These are phyloP conservation scores for Zea mays DNA, from an alignment of 176 grass and related monocot genomes.

Conservation along the genomic window DNA sequence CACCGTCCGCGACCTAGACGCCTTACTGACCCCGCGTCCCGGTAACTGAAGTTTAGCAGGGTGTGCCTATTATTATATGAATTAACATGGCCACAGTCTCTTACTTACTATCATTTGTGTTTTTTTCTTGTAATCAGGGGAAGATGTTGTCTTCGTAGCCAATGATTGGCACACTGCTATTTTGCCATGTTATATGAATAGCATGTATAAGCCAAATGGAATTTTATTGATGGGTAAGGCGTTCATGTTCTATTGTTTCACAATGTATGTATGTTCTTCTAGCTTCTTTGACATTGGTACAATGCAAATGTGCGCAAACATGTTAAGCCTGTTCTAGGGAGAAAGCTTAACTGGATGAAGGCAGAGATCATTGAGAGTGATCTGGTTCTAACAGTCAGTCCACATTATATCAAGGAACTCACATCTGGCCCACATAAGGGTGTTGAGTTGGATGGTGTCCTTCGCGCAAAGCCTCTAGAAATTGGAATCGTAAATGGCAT, in stretches of 20 bases:
- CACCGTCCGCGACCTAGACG: no score
- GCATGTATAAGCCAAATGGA: slow-evolving; percentile 70
- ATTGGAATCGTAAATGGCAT: no score
- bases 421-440: slow-evolving; percentile 62
- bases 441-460: slow-evolving; percentile 65
- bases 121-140: slow-evolving; percentile 46
- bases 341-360: slow-evolving; percentile 94
- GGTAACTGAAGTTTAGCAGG: no score
- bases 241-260: slow-evolving; percentile 21
- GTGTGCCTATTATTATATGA: slow-evolving; percentile 27
- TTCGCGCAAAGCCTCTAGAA: slow-evolving; percentile 50
- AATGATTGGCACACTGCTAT: slow-evolving; percentile 91
- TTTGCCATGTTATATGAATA: slow-evolving; percentile 85
- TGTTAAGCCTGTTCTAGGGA: no score
- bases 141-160: slow-evolving; percentile 82
- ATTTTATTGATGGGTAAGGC: slow-evolving; percentile 85
- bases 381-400: slow-evolving; percentile 79
- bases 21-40: no score
- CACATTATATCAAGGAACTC: slow-evolving; percentile 89
- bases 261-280: no score
- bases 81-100: slow-evolving; percentile 11
- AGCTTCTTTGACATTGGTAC: no score
- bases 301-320: no score
- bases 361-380: slow-evolving; percentile 73
- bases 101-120: slow-evolving; percentile 24